A percentile compares a stretch with the other conserved stretches of the same genome.
Conservation (phyloP, 2,329 filamentous ascomycete species). For the Beauveria scarabaeidicola region DNA sequence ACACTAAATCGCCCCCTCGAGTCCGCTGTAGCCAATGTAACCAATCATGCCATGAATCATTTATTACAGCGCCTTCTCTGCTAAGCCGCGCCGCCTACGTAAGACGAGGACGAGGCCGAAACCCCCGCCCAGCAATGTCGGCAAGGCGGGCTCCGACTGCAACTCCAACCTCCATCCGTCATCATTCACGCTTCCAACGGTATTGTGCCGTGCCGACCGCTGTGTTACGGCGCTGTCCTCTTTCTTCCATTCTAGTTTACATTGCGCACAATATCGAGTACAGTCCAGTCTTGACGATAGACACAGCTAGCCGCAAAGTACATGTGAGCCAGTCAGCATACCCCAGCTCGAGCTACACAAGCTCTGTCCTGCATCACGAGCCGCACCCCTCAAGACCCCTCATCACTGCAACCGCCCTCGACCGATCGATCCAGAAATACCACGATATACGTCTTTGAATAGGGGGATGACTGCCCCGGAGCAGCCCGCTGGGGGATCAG, state of each 20-base stretch:
- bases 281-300: neutral
- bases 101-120: neutral
- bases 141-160: neutral
- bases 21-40: too few relatives aligned
- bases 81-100: constrained; percentile 1
- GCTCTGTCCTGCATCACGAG: constrained; percentile 1
- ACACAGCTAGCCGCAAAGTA: neutral
- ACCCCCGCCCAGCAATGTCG: neutral
- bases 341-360: neutral
- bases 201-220: neutral
- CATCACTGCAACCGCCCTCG: neutral
- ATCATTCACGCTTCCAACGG: neutral
- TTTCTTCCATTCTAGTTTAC: neutral
- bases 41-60: too few relatives aligned
- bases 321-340: neutral
- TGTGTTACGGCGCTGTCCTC: neutral
- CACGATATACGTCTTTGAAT: neutral
- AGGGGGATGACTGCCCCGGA: constrained; percentile 10
- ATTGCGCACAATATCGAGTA: neutral
- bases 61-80: neutral
- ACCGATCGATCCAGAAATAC: neutral
- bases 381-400: neutral
- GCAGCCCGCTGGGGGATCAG: constrained; percentile 4
- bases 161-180: constrained; percentile 4
- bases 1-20: too few relatives aligned